These are phyloP conservation scores for Iberis pinnata DNA, from an alignment of 345 rosid species.

Conservation along the genomic window DNA sequence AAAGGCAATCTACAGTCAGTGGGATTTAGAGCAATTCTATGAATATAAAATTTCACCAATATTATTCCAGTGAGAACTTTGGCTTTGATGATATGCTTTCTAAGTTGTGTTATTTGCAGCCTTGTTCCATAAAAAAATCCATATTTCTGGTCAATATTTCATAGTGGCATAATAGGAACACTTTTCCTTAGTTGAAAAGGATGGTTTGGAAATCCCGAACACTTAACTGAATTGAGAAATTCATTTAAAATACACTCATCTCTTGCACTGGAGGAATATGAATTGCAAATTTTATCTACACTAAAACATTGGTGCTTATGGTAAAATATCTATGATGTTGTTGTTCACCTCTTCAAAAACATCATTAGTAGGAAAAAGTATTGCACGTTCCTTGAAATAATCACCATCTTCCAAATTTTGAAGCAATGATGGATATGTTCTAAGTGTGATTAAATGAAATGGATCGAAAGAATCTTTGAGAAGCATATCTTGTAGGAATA, in stretches of 20 bases:
- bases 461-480: neutral
- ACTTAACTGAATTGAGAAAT: neutral
- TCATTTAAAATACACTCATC: neutral
- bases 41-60: neutral
- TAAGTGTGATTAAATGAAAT: neutral
- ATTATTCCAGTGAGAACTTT: neutral
- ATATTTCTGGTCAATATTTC: neutral
- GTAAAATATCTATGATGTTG: neutral
- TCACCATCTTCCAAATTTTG: neutral
- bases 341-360: neutral
- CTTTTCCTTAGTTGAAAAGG: neutral
- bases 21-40: neutral
- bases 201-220: neutral
- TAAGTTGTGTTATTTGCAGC: neutral
- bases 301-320: neutral
- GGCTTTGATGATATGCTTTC: neutral
- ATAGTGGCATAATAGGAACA: neutral
- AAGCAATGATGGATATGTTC: neutral
- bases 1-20: neutral
- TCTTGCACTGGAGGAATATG: neutral
- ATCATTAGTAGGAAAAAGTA: neutral
- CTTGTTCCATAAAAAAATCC: neutral
- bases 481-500: constrained; percentile 5
- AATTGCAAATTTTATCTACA: neutral
- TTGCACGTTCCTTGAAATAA: too few species aligned